phyloP scores from a whole-genome alignment of 148 eudicot species.

The Euryodendron excelsum region DNA sequence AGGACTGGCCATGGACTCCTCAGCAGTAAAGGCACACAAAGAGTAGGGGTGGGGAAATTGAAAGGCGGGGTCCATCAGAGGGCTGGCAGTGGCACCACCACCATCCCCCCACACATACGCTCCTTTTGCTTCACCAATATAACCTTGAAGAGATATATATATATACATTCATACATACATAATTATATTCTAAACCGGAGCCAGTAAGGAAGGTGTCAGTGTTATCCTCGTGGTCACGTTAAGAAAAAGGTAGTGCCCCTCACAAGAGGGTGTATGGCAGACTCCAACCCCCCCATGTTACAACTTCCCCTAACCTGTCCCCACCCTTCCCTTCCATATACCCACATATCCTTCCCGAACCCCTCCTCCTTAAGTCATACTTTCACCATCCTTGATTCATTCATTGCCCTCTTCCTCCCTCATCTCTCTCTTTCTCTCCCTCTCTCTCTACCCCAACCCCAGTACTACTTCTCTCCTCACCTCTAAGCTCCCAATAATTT shows the following conservation, averaged over 20 bases:
- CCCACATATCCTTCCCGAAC: neutral
- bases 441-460: too few species aligned
- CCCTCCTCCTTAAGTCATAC: neutral
- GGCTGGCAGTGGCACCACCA: conserved; percentile 15
- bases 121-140: too few species aligned
- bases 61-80: neutral
- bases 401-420: neutral
- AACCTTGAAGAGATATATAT: neutral
- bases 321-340: conserved; percentile 14
- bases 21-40: conserved; percentile 16
- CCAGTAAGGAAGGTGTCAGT: conserved; percentile 17
- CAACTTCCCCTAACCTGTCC: conserved; percentile 22
- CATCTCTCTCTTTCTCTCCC: neutral
- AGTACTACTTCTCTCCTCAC: too few species aligned
- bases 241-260: conserved; percentile 28
- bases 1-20: neutral
- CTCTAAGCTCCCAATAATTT: too few species aligned
- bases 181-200: neutral
- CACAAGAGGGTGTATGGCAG: conserved; percentile 36
- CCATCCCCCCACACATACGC: conserved; percentile 3
- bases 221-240: conserved; percentile 24
- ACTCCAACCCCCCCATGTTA: conserved; percentile 42
- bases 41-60: neutral
- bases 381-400: neutral
- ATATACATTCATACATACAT: neutral